phyloP scores from a whole-genome alignment of 371 early-diverging fungal species.

The Syncephalastrum racemosum region DNA sequence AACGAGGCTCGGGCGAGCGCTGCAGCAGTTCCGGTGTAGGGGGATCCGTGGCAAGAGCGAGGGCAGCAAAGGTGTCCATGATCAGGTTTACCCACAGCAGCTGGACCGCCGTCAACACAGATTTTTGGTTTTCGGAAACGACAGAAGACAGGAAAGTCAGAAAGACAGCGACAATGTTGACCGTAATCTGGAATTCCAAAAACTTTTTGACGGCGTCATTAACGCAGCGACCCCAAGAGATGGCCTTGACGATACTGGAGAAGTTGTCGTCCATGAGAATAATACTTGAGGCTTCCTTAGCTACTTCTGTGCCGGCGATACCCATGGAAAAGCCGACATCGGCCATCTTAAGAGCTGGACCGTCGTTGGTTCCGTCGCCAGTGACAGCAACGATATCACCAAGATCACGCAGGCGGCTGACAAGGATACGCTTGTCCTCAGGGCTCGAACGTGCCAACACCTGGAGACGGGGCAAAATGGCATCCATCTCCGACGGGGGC shows the following conservation, averaged over 20 bases:
- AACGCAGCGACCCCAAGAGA: constrained; percentile 77
- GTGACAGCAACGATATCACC: constrained; percentile 77
- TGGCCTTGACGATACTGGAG: constrained; percentile 69
- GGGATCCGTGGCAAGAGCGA: constrained; percentile 72
- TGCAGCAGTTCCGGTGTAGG: constrained; percentile 63
- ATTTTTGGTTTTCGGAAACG: constrained; percentile 31
- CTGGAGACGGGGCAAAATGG: constrained; percentile 61
- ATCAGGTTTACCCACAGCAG: constrained; percentile 78
- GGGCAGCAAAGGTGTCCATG: constrained; percentile 76
- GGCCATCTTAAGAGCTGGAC: constrained; percentile 75
- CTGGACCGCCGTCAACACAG: constrained; percentile 66
- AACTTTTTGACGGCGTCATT: constrained; percentile 79
- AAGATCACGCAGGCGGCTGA: constrained; percentile 58
- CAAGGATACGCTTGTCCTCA: constrained; percentile 69
- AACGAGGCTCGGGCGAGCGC: constrained; percentile 60
- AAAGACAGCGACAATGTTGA: constrained; percentile 68
- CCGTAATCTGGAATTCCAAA: constrained; percentile 75
- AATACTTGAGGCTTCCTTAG: constrained; percentile 77
- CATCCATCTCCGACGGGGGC: constrained; percentile 57
- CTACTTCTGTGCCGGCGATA: constrained; percentile 78
- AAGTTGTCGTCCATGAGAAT: constrained; percentile 81
- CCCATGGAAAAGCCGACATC: constrained; percentile 84
- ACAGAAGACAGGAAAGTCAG: constrained; percentile 64
- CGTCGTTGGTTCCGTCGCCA: constrained; percentile 78
- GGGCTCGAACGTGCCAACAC: constrained; percentile 76